These are phyloP conservation scores for Aspergillus persii DNA, from an alignment of 2,329 filamentous ascomycete species.

Conservation along the genomic window DNA sequence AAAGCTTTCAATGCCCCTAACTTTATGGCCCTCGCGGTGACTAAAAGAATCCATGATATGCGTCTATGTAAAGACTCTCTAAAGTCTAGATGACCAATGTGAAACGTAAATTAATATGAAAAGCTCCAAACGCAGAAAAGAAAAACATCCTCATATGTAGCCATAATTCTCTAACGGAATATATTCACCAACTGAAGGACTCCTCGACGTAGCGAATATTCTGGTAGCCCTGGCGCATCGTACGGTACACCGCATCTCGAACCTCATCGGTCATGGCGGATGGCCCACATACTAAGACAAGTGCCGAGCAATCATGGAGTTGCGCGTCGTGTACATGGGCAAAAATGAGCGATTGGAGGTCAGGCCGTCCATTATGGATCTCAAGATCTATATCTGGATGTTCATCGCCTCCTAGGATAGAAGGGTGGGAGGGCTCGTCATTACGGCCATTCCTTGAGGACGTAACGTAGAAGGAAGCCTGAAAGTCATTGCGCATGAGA, in stretches of 20 bases:
- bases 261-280: conserved; percentile 46
- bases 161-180: not conserved
- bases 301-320: conserved; percentile 27
- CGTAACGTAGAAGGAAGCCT: conserved; percentile 32
- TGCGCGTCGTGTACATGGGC: conserved; percentile 31
- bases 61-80: too few relatives aligned
- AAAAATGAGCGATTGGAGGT: conserved; percentile 35
- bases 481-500: conserved; percentile 30
- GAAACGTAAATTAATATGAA: not conserved
- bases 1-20: too few relatives aligned
- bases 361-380: conserved; percentile 32
- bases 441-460: not conserved
- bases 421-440: too few relatives aligned
- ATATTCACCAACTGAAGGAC: conserved; percentile 38
- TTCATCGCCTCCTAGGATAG: not conserved
- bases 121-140: not conserved
- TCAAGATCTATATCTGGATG: conserved; percentile 2
- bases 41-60: too few relatives aligned
- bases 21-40: too few relatives aligned
- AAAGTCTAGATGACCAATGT: too few relatives aligned
- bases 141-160: not conserved
- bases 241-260: conserved; percentile 38
- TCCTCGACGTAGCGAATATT: conserved; percentile 49
- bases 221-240: conserved; percentile 31
- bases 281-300: conserved; percentile 48